Conservation (phyloP, 805 yeast genomes). For the Dipodascopsis uninucleata region DNA sequence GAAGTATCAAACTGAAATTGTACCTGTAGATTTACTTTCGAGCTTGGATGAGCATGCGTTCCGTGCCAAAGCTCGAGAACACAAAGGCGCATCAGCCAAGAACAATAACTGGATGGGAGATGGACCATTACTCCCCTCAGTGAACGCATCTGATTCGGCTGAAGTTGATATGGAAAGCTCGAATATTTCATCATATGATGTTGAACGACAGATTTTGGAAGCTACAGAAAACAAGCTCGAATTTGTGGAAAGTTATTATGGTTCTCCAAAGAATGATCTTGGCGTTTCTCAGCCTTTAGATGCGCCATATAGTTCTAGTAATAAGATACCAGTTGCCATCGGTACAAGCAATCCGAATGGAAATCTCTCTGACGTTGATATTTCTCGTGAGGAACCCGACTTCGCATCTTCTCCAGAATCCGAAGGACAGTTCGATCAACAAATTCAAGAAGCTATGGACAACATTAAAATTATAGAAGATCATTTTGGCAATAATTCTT, state of each 20-base stretch:
- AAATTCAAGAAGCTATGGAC: conserved; percentile 15
- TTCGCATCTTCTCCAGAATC: background rate
- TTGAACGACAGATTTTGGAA: conserved; percentile 8
- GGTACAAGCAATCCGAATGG: background rate
- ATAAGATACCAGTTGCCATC: background rate
- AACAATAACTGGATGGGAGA: background rate
- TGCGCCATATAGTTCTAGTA: background rate
- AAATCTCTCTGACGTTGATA: too few species aligned
- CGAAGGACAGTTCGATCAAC: background rate
- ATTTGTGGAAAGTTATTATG: conserved; percentile 37
- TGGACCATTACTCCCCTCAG: conserved; percentile 1
- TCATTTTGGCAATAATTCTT: conserved; percentile 29
- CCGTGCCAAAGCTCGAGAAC: too few species aligned
- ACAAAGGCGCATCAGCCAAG: too few species aligned
- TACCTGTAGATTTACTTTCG: conserved; percentile 43
- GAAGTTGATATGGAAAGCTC: background rate
- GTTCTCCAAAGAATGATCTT: conserved; percentile 1
- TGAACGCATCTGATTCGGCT: background rate
- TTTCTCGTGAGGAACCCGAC: too few species aligned
- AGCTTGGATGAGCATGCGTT: conserved; percentile 43
- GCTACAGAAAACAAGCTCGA: conserved; percentile 28
- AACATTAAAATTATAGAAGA: conserved; percentile 29
- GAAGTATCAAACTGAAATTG: conserved; percentile 47
- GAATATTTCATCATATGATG: conserved; percentile 1
- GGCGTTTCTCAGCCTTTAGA: background rate